Base-by-base conservation (phyloP, 345 rosid genomes). In the Eucalyptus cloeziana region DNA sequence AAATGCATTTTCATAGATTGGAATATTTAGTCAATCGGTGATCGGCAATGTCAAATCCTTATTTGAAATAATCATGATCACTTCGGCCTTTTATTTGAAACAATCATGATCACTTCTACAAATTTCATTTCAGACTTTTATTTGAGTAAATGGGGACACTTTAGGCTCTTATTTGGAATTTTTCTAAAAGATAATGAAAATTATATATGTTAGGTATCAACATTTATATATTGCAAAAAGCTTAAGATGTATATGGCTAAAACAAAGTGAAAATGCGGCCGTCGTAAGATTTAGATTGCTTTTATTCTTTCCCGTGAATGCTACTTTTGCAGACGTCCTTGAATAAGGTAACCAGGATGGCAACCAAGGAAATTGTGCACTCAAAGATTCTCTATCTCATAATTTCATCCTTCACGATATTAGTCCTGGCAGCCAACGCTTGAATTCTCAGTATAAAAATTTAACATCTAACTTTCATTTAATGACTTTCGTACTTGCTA, bases 41-140 rank as follows among this genome's bases (percentile, higher is more conserved):
- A 51, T 52, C 3, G 0, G 0, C 0, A 7, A 51, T 1, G 24
- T 52, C 2, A 17, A 7, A 3, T 52, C 4, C 9, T 52, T 52
- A 52, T 17, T 17, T 52, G 9, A 17, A 52, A 19, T 10, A 52
- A 52, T 3, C 4, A 52, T 52, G 24, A 52, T 52, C 0, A 2
- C 0, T 52, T 19, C 1, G 1, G 24, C 0, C 4, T 7, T 52
- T 52, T 19, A 7, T 3, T 52, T 0, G 24, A 52, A 52, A 52
- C 3, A 19, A 52, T 52, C 24, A 52, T 17, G 2, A 52, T 52
- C 24, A 52, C 24, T 17, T 52, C 7, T 4, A 52, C 2, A 52
- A 51, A 52, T 1, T 52, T 52, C 2, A 52, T 17, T 52, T 52
- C 0, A 19, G 4, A 7, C 10, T 0, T 52, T 52, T 52, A 52